Base-by-base conservation (phyloP, 1,284 basidiomycete species). In the Marasmius fiardii region DNA sequence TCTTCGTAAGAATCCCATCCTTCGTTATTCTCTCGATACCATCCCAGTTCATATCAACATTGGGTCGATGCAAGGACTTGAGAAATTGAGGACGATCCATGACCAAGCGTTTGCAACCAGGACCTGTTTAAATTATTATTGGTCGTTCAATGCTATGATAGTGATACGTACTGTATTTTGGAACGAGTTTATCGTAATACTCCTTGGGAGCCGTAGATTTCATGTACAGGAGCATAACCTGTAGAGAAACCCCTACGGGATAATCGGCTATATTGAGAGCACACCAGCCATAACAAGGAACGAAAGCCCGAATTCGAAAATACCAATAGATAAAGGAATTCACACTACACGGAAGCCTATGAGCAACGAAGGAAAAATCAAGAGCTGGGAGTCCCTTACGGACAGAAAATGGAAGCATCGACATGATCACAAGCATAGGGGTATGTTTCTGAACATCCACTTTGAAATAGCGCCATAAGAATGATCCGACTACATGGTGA, bases 141-240 rank as follows among this genome's bases (percentile, higher is more conserved):
- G 31, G 61, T 57, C 60, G 61, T 63, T 43, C 61, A 60, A 20
- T 67, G 52, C 14, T 58, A 56, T 16, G 69, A 61, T 33, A n/a
- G 34, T 28, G 16, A 50, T 16, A 66, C 74, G 45, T 54, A 77
- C 78, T 67, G 58, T 76, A 81, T 16, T 66, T 67, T 1, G 80
- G 80, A 14, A 75, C 71, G 3, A 82, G 59, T 6, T 66, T 54
- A 1, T 70, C 56, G 47, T 71, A 71, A 59, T 80, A 77, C 55
- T 76, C 60, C 43, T 65, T 59, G 0, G 80, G 80, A 0, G 74
- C 69, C 4, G 60, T 63, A 4, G 57, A 45, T 43, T 60, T 63
- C n/a, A 79, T 75, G 59, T 78, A 76, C 1, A 44, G 33, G 14
- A 59, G 61, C 14, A 65, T 43, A 1, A 48, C 18, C 73, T 75